Evolutionary conservation across 306 rosid species (phyloP).

Genomic region (Acacia crassicarpa): DNA sequence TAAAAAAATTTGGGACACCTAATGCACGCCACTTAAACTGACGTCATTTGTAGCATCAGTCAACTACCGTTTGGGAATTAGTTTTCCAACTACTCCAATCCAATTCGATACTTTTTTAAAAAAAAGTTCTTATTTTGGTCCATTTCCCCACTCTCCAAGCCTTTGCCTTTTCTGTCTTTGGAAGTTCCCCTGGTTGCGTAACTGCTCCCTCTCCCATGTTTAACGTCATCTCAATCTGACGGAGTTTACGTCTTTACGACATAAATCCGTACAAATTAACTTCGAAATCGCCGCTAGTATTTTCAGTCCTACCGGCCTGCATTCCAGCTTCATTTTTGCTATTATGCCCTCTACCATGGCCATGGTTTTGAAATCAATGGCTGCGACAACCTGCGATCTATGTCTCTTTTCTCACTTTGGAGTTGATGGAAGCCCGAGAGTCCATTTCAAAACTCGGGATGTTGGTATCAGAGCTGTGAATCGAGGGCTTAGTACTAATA

Average conservation of each 20-base stretch:
- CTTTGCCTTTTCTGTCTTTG: neutral
- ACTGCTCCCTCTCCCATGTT: slow-evolving; percentile 17
- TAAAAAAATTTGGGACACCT: too few relatives aligned
- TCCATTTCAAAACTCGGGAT: slow-evolving; percentile 32
- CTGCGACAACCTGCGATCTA: slow-evolving; percentile 40
- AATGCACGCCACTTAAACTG: too few relatives aligned
- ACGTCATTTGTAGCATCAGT: too few relatives aligned
- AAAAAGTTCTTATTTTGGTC: too few relatives aligned
- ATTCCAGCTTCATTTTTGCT: slow-evolving; percentile 3
- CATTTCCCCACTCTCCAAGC: too few relatives aligned
- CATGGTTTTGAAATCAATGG: slow-evolving; percentile 44
- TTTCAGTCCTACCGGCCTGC: neutral
- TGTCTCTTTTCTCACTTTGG: slow-evolving; percentile 24
- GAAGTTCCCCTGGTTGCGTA: too few relatives aligned
- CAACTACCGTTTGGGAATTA: too few relatives aligned
- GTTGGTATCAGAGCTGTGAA: slow-evolving; percentile 21
- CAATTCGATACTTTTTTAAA: too few relatives aligned
- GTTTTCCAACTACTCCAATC: too few relatives aligned
- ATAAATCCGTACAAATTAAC: slow-evolving; percentile 19
- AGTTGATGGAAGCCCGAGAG: slow-evolving; percentile 24
- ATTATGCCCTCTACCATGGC: neutral
- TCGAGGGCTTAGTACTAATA: slow-evolving; percentile 27
- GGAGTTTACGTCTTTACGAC: slow-evolving; percentile 49
- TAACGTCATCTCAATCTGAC: slow-evolving; percentile 31
- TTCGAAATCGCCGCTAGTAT: neutral